Percentiles rank a stretch among this genome's conserved stretches.
Conservation (phyloP, 1,284 basidiomycete species). For the Ceratobasidium theobromae region DNA sequence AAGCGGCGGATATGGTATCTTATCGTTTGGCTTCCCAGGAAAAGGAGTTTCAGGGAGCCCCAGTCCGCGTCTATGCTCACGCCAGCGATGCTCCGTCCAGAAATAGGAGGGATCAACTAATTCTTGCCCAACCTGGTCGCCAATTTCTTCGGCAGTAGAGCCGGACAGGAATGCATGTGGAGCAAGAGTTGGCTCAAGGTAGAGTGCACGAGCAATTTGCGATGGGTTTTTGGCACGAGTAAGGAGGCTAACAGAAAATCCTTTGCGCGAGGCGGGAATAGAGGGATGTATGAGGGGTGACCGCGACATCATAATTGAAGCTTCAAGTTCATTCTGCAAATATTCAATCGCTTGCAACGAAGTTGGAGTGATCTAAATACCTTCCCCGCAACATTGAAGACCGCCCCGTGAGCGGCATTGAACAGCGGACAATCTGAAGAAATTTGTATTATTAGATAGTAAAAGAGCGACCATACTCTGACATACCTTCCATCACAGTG, state of each 20-base stretch:
- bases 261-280: constrained; percentile 60
- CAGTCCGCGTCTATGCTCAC: constrained; percentile 67
- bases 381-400: constrained; percentile 77
- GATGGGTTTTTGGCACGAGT: constrained; percentile 72
- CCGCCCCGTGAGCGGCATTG: constrained; percentile 76
- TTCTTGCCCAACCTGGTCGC: constrained; percentile 54
- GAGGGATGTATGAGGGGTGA: constrained; percentile 64
- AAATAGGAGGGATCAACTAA: constrained; percentile 74
- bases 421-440: constrained; percentile 69
- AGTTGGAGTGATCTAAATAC: too few relatives aligned
- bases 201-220: constrained; percentile 65
- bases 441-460: not conserved
- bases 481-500: constrained; percentile 66
- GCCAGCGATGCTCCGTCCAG: constrained; percentile 71
- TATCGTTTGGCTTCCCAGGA: constrained; percentile 38
- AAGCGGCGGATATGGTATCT: constrained; percentile 42
- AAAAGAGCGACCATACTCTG: not conserved
- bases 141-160: constrained; percentile 59
- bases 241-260: constrained; percentile 64
- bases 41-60: constrained; percentile 67
- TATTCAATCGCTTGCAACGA: too few relatives aligned
- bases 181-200: constrained; percentile 59
- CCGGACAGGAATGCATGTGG: constrained; percentile 76
- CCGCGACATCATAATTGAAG: constrained; percentile 74
- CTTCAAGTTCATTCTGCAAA: constrained; percentile 82